phyloP scores from a whole-genome alignment of 169 alveolate species.

The Amoebophrya sp. region DNA sequence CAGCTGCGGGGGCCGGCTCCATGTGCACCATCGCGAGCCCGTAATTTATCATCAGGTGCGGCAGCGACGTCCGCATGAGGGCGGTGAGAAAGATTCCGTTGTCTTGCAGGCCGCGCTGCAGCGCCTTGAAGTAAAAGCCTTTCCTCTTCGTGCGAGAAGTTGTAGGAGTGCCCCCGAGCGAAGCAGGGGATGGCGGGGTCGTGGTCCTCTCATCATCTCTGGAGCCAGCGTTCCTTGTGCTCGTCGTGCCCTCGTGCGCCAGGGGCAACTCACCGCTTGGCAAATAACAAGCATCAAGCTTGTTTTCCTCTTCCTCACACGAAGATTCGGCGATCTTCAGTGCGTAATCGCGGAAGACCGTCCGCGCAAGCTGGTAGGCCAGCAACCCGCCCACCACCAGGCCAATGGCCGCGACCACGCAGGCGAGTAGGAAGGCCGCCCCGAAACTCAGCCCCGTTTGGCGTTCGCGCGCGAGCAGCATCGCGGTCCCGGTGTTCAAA shows the following conservation, averaged over 20 bases:
- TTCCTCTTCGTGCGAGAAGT: background rate
- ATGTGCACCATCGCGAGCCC: background rate
- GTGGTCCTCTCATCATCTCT: background rate
- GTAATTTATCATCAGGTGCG: background rate
- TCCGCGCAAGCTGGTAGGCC: background rate
- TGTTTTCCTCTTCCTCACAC: background rate
- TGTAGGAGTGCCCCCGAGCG: background rate
- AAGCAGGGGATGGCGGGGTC: background rate
- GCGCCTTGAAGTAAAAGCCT: background rate
- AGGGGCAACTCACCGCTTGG: too few relatives aligned
- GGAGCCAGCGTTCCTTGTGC: background rate
- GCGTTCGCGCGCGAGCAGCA: background rate
- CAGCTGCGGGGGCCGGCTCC: background rate
- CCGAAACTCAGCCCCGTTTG: background rate
- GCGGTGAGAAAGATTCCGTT: background rate
- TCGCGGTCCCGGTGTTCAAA: background rate
- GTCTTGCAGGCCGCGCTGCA: background rate
- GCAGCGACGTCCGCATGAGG: background rate
- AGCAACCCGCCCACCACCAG: background rate
- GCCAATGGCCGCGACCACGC: background rate
- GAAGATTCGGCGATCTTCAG: background rate
- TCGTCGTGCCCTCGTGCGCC: too few relatives aligned
- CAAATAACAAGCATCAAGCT: background rate
- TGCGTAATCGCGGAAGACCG: background rate
- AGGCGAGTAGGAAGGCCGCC: background rate